Evolutionary conservation across 2,329 filamentous ascomycete genomes (phyloP).

Genomic region (Ceratocystis smalleyi): DNA sequence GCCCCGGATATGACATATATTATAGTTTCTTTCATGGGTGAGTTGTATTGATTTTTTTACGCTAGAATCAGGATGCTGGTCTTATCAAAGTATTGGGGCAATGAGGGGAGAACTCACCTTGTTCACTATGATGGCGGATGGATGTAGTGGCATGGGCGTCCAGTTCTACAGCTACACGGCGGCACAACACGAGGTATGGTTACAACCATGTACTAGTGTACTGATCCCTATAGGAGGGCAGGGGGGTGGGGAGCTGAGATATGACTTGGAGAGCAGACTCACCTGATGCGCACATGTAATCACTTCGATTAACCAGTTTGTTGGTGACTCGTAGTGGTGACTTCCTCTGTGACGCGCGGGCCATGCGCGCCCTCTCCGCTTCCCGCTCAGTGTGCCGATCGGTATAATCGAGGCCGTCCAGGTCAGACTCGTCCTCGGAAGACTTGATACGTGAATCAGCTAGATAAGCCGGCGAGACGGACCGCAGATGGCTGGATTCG

Average conservation of each 20-base stretch:
- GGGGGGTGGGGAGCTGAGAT: neutral
- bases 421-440: constrained; percentile 23
- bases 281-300: constrained; percentile 52
- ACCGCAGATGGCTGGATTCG: neutral
- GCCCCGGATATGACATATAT: constrained; percentile 48
- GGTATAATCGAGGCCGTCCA: constrained; percentile 26
- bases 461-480: neutral
- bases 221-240: neutral
- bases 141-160: constrained; percentile 45
- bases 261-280: constrained; percentile 22
- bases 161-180: constrained; percentile 28
- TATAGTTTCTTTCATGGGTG: constrained; percentile 41
- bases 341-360: constrained; percentile 7
- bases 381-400: constrained; percentile 18
- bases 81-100: neutral
- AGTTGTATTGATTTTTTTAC: neutral
- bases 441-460: neutral
- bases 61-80: neutral
- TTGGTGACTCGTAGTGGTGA: constrained; percentile 13
- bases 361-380: constrained; percentile 5
- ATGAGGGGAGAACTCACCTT: constrained; percentile 32
- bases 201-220: neutral
- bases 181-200: neutral
- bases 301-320: constrained; percentile 41
- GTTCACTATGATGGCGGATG: constrained; percentile 54